Evolutionary conservation across 352 stramenopile genomes (phyloP), one percentile per base, ranked within the genome.

Genomic region (Globisporangium paddicum): DNA sequence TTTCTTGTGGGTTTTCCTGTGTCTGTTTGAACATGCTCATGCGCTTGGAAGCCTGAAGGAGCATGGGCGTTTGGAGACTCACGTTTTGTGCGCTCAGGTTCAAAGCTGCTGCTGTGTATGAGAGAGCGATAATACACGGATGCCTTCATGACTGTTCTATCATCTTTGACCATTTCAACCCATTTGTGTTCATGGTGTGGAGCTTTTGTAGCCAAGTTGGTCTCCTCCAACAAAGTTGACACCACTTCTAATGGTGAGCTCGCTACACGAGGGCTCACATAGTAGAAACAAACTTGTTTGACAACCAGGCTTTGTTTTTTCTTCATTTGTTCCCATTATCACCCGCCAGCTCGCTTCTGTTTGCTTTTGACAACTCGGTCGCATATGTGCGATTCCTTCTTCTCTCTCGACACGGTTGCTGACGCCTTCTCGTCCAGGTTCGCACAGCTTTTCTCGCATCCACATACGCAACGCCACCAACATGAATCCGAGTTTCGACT

Each of bases 1-100:
- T 80, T 86, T 83, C 83, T 73, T 68, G 55, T 67, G 67, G 19
- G 67, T 58, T 58, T 58, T 41, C 45, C 40, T 79, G 54, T 73
- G 68, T 47, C 19, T 44, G 8, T 45, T 32, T 56, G 13, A 14
- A 32, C 38, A 44, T 44, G 18, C 38, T 44, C 38, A 18, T n/a
- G 21, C 19, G 19, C 38, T 11, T 0, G n/a, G 16, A n/a, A 44
- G 19, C 38, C 38, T 44, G 18, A 18, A 9, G 38, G 6, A 21
- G 38, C 16, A 10, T 32, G 28, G 28, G 28, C 6, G 28, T 32
- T 32, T 32, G 3, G 28, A 32, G 28, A 32, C 6, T 32, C 6
- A 6, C 6, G n/a, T 32, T 6, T 32, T 6, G 6, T 32, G 28
- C 28, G 28, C 28, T 32, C 6, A 6, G 3, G 28, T 32, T 32